Base-by-base conservation (phyloP, 768 basidiomycete species). In the Tricholoma sp. region DNA sequence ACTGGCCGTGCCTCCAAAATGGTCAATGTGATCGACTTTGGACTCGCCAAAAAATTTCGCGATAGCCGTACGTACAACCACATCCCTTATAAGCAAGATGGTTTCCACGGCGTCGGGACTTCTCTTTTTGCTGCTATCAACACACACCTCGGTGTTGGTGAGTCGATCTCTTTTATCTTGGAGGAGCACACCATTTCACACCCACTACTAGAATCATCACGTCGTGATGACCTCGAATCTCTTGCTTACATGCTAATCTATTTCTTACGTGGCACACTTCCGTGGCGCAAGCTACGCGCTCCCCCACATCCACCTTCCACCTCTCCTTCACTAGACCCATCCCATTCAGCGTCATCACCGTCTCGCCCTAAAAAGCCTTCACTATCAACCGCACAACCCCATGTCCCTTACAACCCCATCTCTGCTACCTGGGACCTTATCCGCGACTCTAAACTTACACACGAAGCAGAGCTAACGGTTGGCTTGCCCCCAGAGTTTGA, bases 1-100 rank as follows among this genome's bases (percentile, higher is more conserved):
- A 86, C 69, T 67, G 75, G 74, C 34, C 74, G 73, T 60, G 74
- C 75, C 28, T 66, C 80, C 0, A 79, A 80, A 63, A 73, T 86
- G 64, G 94, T 99, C 68, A 96, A 98, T 70, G 90, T 99, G 62
- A 91, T 91, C 63, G 89, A 91, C 74, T 91, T 91, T 71, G 89
- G 89, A 12, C 85, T 91, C 47, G 88, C 89, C 0, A 89, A 89
- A 68, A 87, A 86, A 61, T 91, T 80, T 65, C 81, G 86, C 18
- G 88, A 91, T 63, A 63, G 82, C 4, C 76, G 76, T 28, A 88
- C 87, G 0, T 78, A 79, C 18, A 75, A 73, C 42, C 89, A 91
- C 65, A 81, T 91, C 56, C 82, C 88, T 3, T 89, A 87, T 73
- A 80, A 78, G 59, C 86, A 86, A 57, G 85, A 87, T 57, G 81